Percentiles rank a stretch among this genome's conserved stretches.
These are phyloP conservation scores for Saccharomycopsis sp. DNA, from an alignment of 805 yeast species.

Conservation along the genomic window DNA sequence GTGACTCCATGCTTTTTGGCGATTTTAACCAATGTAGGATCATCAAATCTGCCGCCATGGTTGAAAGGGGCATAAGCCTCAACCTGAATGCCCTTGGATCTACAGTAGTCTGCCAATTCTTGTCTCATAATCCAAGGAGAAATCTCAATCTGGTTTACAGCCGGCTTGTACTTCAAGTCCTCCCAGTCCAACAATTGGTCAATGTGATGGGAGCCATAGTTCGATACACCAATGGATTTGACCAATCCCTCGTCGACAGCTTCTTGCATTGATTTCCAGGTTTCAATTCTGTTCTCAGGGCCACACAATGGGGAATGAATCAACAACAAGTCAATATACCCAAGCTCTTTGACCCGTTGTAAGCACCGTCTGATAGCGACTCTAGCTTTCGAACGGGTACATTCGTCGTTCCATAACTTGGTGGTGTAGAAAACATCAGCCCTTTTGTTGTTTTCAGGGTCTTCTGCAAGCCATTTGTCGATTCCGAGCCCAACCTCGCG, in stretches of 20 bases:
- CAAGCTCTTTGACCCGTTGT: conserved; percentile 42
- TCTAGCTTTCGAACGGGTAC: conserved; percentile 52
- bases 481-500: conserved; percentile 55
- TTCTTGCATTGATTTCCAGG: conserved; percentile 73
- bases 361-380: conserved; percentile 52
- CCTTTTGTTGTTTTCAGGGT: conserved; percentile 38
- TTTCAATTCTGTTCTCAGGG: conserved; percentile 42
- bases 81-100: conserved; percentile 46
- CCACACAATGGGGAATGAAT: conserved; percentile 59
- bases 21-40: conserved; percentile 44
- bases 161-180: conserved; percentile 50
- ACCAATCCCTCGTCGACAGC: conserved; percentile 52
- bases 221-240: conserved; percentile 71
- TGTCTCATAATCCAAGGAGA: conserved; percentile 76
- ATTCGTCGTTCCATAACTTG: conserved; percentile 64
- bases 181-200: conserved; percentile 56
- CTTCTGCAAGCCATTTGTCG: conserved; percentile 41
- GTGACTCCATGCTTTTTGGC: conserved; percentile 44
- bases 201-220: conserved; percentile 55
- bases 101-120: conserved; percentile 56
- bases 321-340: conserved; percentile 66
- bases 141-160: conserved; percentile 74
- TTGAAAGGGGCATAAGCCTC: conserved; percentile 81
- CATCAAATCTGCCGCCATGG: conserved; percentile 51
- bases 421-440: conserved; percentile 59